A percentile compares a stretch with the other conserved stretches of the same genome.
These are phyloP conservation scores for Kondoa subrosea DNA, from an alignment of 768 basidiomycete species.

Conservation along the genomic window DNA sequence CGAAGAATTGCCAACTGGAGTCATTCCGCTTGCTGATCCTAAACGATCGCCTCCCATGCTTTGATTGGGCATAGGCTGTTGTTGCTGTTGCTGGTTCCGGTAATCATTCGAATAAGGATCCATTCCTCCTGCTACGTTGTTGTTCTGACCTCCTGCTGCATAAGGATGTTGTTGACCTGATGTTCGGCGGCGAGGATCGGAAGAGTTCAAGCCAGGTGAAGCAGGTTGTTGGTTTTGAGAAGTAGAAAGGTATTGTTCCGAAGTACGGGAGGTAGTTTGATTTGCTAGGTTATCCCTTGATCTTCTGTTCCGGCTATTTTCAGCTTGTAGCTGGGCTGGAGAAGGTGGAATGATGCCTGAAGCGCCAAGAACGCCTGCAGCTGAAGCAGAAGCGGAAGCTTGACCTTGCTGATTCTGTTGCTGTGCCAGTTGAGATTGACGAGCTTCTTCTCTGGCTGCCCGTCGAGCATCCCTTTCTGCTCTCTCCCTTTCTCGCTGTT, in stretches of 20 bases:
- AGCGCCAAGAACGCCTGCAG: slow-evolving; percentile 4
- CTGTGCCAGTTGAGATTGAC: slow-evolving; percentile 13
- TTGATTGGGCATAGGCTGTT: background rate
- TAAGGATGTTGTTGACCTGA: slow-evolving; percentile 19
- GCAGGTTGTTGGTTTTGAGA: slow-evolving; percentile 33
- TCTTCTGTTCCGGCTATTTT: slow-evolving; percentile 49
- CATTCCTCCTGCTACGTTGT: background rate
- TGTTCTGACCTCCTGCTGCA: slow-evolving; percentile 6
- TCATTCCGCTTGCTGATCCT: background rate
- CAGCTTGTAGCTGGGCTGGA: slow-evolving; percentile 47
- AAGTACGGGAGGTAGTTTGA: slow-evolving; percentile 35
- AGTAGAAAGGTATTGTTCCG: slow-evolving; percentile 49
- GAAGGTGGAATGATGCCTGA: slow-evolving; percentile 42
- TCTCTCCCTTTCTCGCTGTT: slow-evolving; percentile 29
- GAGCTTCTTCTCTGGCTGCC: slow-evolving; percentile 23
- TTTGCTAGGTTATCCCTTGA: slow-evolving; percentile 46
- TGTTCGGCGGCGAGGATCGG: slow-evolving; percentile 16
- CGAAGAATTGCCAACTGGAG: background rate
- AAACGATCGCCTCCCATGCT: background rate
- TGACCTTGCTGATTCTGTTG: slow-evolving; percentile 33
- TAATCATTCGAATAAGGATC: background rate
- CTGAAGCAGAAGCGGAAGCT: slow-evolving; percentile 37
- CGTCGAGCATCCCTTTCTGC: slow-evolving; percentile 27
- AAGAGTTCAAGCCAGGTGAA: slow-evolving; percentile 11
- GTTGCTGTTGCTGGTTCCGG: background rate